Evolutionary conservation across 2,329 filamentous ascomycete genomes (phyloP).

Genomic region (Phaeoacremonium minimum): DNA sequence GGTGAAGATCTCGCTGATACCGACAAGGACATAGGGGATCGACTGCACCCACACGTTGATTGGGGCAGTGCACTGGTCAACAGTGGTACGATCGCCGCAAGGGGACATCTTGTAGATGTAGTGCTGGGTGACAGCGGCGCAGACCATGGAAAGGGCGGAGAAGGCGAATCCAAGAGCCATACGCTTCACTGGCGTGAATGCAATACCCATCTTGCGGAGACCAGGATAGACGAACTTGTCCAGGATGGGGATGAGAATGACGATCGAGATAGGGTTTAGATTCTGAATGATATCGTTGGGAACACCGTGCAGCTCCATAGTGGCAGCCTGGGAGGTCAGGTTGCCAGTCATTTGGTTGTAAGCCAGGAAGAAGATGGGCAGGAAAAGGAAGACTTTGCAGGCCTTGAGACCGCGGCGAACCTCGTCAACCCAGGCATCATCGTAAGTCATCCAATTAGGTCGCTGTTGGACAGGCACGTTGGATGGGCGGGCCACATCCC

Average conservation of each 20-base stretch:
- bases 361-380: conserved; percentile 58
- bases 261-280: conserved; percentile 69
- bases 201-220: conserved; percentile 58
- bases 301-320: conserved; percentile 63
- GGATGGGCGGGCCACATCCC: conserved; percentile 67
- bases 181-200: conserved; percentile 72
- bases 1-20: conserved; percentile 48
- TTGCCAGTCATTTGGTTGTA: conserved; percentile 60
- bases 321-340: conserved; percentile 59
- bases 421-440: conserved; percentile 80
- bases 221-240: conserved; percentile 67
- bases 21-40: conserved; percentile 46
- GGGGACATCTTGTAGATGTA: conserved; percentile 61
- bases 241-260: conserved; percentile 70
- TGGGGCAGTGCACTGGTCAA: conserved; percentile 36
- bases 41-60: conserved; percentile 64
- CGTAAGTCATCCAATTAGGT: conserved; percentile 74
- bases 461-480: conserved; percentile 48
- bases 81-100: conserved; percentile 49
- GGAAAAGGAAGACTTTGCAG: conserved; percentile 68
- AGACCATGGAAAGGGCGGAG: conserved; percentile 57
- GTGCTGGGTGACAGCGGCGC: conserved; percentile 51
- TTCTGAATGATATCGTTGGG: conserved; percentile 78
- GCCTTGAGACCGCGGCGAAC: conserved; percentile 65
- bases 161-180: conserved; percentile 68